These are phyloP conservation scores for Oleoguttula mirabilis DNA, from an alignment of 495 filamentous ascomycete species.

Conservation along the genomic window DNA sequence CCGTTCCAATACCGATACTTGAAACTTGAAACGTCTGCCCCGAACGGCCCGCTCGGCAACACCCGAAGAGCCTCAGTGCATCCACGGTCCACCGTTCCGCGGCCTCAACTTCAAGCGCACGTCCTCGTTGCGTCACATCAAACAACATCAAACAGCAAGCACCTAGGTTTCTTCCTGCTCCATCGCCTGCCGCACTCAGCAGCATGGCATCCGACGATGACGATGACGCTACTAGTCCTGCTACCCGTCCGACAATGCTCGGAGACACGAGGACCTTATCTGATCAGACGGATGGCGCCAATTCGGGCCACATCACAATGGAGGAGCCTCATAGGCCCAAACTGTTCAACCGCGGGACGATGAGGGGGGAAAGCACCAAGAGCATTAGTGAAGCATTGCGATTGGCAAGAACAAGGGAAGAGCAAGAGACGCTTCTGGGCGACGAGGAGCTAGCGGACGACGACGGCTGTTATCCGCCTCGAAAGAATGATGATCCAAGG, in stretches of 20 bases:
- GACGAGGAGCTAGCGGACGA: slow-evolving; percentile 27
- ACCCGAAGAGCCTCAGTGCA: too few species aligned
- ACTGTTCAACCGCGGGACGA: slow-evolving; percentile 12
- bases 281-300: slow-evolving; percentile 5
- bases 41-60: too few species aligned
- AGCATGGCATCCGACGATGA: too few species aligned
- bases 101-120: too few species aligned
- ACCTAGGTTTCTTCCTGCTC: too few species aligned
- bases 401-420: slow-evolving; percentile 24
- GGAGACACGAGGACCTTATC: slow-evolving; percentile 1
- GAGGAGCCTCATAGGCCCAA: slow-evolving; percentile 7
- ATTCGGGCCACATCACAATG: slow-evolving; percentile 6
- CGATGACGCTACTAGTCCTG: neutral
- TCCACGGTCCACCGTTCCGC: too few species aligned
- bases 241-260: slow-evolving; percentile 1
- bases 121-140: too few species aligned
- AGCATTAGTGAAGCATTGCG: slow-evolving; percentile 29
- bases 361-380: slow-evolving; percentile 17
- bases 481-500: slow-evolving; percentile 19
- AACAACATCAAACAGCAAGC: too few species aligned
- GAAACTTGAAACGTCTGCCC: too few species aligned
- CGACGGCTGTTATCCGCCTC: slow-evolving; percentile 26
- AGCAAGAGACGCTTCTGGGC: slow-evolving; percentile 29
- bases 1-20: too few species aligned
- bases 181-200: too few species aligned